These are phyloP conservation scores for Penicillium argentinense DNA, from an alignment of 495 filamentous ascomycete genomes.

Conservation along the genomic window DNA sequence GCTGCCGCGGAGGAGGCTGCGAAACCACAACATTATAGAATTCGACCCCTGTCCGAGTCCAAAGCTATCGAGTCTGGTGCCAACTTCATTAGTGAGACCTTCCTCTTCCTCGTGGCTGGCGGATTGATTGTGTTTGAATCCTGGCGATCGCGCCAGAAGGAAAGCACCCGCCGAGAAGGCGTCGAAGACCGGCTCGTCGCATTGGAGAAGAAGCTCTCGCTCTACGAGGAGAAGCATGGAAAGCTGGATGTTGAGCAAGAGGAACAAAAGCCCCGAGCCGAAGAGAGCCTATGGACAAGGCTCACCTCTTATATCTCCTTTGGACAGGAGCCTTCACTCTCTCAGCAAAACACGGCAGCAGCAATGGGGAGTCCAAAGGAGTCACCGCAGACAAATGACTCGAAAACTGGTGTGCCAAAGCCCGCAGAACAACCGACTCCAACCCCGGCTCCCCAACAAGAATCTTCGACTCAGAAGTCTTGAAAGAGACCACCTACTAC, in stretches of 20 bases:
- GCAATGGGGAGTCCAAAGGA: too few species aligned
- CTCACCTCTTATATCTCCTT: slow-evolving; percentile 37
- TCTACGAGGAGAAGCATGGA: slow-evolving; percentile 38
- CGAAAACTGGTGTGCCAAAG: slow-evolving; percentile 10
- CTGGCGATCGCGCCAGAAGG: slow-evolving; percentile 72
- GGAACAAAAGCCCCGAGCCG: slow-evolving; percentile 20
- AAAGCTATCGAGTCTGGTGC: slow-evolving; percentile 97
- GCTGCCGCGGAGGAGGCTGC: slow-evolving; percentile 50
- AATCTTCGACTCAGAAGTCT: neutral
- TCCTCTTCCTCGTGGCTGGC: slow-evolving; percentile 81
- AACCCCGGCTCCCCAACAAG: neutral
- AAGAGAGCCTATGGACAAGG: slow-evolving; percentile 33
- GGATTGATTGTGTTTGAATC: slow-evolving; percentile 81
- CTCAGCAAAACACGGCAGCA: neutral
- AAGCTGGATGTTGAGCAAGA: slow-evolving; percentile 31
- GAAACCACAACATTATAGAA: slow-evolving; percentile 50
- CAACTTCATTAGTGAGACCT: slow-evolving; percentile 88
- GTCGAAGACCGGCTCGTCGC: slow-evolving; percentile 65
- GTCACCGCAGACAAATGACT: neutral
- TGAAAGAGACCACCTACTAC: neutral
- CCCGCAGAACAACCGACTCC: neutral
- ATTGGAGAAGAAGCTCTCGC: slow-evolving; percentile 67
- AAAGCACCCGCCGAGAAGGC: slow-evolving; percentile 70
- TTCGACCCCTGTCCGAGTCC: slow-evolving; percentile 79
- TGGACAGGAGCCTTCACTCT: slow-evolving; percentile 19